A percentile compares a stretch with the other conserved stretches of the same genome.
phyloP scores from a whole-genome alignment of 2,329 filamentous ascomycete species.

The Emmonsiellopsis sp. region DNA sequence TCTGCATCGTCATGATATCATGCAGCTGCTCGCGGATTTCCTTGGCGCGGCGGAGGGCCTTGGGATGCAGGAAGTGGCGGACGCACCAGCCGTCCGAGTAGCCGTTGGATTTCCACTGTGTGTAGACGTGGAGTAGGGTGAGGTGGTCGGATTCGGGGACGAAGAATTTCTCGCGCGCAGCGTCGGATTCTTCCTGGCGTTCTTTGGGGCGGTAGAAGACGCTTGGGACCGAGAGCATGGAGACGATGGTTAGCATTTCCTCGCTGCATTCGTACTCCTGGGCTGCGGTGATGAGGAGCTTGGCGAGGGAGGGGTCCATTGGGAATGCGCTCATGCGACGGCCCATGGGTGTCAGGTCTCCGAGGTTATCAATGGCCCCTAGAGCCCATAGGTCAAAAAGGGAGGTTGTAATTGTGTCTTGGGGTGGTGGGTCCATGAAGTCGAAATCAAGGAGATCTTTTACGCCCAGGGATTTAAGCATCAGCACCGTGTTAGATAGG shows the following conservation, averaged over 20 bases:
- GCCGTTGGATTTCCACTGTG: conserved; percentile 87
- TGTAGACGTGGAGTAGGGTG: conserved; percentile 90
- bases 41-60: conserved; percentile 79
- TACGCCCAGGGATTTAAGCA: conserved; percentile 89
- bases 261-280: conserved; percentile 87
- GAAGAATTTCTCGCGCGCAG: conserved; percentile 94
- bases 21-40: conserved; percentile 89
- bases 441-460: conserved; percentile 93
- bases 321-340: conserved; percentile 94
- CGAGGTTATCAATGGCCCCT: conserved; percentile 85
- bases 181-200: conserved; percentile 89
- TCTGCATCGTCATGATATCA: conserved; percentile 90
- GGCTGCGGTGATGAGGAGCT: conserved; percentile 84
- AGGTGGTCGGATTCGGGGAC: conserved; percentile 96
- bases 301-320: conserved; percentile 93
- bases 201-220: conserved; percentile 98
- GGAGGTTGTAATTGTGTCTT: conserved; percentile 94
- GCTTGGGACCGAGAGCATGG: conserved; percentile 92
- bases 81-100: conserved; percentile 86
- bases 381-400: conserved; percentile 97
- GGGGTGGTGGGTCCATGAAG: conserved; percentile 97
- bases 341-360: conserved; percentile 78
- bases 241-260: conserved; percentile 96
- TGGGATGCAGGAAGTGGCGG: conserved; percentile 90
- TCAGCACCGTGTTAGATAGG: conserved; percentile 83